These are phyloP conservation scores for Nigrospora osmanthi DNA, from an alignment of 2,329 filamentous ascomycete species.

Conservation along the genomic window DNA sequence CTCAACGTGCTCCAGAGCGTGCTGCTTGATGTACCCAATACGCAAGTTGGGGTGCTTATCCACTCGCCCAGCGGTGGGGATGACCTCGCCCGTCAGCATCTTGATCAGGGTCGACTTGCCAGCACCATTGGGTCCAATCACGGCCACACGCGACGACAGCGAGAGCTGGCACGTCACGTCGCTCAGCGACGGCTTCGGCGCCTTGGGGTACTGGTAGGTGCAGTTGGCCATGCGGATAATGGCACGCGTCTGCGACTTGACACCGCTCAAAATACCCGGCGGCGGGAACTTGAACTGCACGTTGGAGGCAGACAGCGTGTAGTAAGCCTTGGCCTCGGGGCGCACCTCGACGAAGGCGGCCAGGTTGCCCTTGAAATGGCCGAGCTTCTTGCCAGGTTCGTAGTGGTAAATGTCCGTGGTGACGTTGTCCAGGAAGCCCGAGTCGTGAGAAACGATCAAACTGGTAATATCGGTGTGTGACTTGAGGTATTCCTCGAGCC, in stretches of 20 bases:
- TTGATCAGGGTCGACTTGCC: conserved; percentile 99
- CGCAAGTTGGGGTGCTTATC: conserved; percentile 98
- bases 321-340: conserved; percentile 96
- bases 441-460: conserved; percentile 98
- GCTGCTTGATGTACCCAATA: conserved; percentile 99
- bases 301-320: conserved; percentile 80
- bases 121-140: conserved; percentile 95
- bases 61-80: conserved; percentile 77
- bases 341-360: conserved; percentile 78
- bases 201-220: conserved; percentile 87
- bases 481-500: conserved; percentile 93
- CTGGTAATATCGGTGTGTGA: conserved; percentile 94
- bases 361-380: conserved; percentile 76
- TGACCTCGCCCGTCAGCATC: conserved; percentile 84
- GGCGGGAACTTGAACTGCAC: conserved; percentile 98
- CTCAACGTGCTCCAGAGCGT: conserved; percentile 97
- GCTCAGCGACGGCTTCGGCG: conserved; percentile 75
- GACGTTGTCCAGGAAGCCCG: conserved; percentile 90
- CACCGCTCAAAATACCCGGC: conserved; percentile 86
- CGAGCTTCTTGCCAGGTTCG: conserved; percentile 89
- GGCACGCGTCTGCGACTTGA: conserved; percentile 89
- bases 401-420: conserved; percentile 99
- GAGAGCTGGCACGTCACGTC: conserved; percentile 85
- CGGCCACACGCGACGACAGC: conserved; percentile 86
- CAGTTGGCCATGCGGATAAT: conserved; percentile 94